phyloP scores from a whole-genome alignment of 495 filamentous ascomycete species.

The Penicillium steckii region DNA sequence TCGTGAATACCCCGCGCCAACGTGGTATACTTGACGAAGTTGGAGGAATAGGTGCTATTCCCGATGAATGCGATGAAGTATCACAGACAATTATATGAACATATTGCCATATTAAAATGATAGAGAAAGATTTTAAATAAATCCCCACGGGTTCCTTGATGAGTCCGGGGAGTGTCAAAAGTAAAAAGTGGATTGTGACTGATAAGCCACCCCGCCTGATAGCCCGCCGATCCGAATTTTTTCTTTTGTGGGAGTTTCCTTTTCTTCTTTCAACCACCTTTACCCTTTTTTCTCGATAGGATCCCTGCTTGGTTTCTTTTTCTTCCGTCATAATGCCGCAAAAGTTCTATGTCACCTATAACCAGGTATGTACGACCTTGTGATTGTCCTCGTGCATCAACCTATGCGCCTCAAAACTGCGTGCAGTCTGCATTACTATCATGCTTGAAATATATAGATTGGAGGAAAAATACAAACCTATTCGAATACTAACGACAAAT shows the following conservation, averaged over 20 bases:
- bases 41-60: neutral
- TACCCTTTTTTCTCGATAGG: conserved; percentile 5
- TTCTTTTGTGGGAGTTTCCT: conserved; percentile 10
- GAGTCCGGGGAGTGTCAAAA: conserved; percentile 1
- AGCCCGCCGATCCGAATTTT: conserved; percentile 18
- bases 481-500: neutral
- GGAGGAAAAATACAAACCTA: neutral
- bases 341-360: conserved; percentile 94
- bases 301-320: neutral
- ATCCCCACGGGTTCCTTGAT: neutral
- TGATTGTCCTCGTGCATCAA: conserved; percentile 4
- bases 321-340: conserved; percentile 64
- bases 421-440: too few relatives aligned
- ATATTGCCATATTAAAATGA: too few relatives aligned
- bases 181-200: conserved; percentile 1
- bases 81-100: too few relatives aligned
- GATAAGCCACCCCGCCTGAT: conserved; percentile 24
- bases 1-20: conserved; percentile 51
- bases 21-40: conserved; percentile 54
- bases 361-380: conserved; percentile 60
- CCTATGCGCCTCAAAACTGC: too few relatives aligned
- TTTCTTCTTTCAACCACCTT: neutral
- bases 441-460: too few relatives aligned
- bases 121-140: too few relatives aligned
- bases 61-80: too few relatives aligned